A percentile compares a stretch with the other conserved stretches of the same genome.
phyloP scores from a whole-genome alignment of 2,329 filamentous ascomycete species.

The Tolypocladium inflatum region DNA sequence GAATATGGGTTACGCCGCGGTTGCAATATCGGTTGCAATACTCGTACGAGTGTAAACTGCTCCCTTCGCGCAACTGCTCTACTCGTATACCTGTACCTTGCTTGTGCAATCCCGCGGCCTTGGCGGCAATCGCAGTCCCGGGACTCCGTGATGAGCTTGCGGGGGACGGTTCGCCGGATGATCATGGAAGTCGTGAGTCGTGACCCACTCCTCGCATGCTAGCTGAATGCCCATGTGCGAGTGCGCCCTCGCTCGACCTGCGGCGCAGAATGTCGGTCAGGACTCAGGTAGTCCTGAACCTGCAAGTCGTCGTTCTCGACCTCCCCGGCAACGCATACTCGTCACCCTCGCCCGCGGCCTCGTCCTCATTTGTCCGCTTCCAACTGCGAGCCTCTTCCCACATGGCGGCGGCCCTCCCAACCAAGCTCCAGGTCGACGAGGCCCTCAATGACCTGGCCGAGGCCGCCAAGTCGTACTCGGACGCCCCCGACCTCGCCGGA shows the following conservation, averaged over 20 bases:
- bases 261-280: not conserved
- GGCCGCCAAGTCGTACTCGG: constrained; percentile 11
- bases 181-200: too few species aligned
- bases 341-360: not conserved
- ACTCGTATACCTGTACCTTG: too few species aligned
- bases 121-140: too few species aligned
- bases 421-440: constrained; percentile 10
- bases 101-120: too few species aligned
- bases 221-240: not conserved
- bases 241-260: not conserved
- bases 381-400: not conserved
- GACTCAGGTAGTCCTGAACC: not conserved
- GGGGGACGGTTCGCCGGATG: too few species aligned
- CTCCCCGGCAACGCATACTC: not conserved
- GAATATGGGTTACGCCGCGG: too few species aligned
- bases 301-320: not conserved
- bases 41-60: too few species aligned
- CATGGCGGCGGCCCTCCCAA: constrained; percentile 8
- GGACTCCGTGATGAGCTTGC: too few species aligned
- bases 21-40: too few species aligned
- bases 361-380: not conserved
- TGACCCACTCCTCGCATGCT: too few species aligned
- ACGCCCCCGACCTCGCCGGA: constrained; percentile 12
- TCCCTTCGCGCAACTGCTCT: too few species aligned
- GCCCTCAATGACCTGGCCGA: constrained; percentile 10